phyloP scores from a whole-genome alignment of 2,329 filamentous ascomycete genomes.

The Sporothrix pseudoabietina region DNA sequence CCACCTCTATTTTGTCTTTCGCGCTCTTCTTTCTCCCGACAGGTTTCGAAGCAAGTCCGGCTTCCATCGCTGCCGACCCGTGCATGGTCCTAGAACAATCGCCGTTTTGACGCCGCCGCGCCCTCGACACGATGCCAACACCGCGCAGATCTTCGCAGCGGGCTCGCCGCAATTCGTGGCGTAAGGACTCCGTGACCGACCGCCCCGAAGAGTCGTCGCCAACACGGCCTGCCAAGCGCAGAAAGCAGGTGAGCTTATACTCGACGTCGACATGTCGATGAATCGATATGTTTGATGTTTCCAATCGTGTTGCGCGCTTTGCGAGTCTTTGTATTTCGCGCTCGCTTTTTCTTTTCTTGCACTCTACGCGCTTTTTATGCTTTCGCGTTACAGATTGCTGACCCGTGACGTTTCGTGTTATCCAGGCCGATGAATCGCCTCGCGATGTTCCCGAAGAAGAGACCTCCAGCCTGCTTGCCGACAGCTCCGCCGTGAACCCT shows the following conservation, averaged over 20 bases:
- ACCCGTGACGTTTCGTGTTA: conserved; percentile 11
- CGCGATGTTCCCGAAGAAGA: conserved; percentile 52
- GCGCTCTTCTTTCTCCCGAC: not conserved
- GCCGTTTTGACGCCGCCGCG: conserved; percentile 22
- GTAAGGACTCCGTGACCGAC: conserved; percentile 39
- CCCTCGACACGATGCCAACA: conserved; percentile 38
- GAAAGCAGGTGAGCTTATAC: conserved; percentile 57
- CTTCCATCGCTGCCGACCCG: conserved; percentile 6
- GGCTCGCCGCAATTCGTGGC: conserved; percentile 39
- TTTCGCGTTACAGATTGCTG: not conserved
- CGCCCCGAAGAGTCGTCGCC: conserved; percentile 57
- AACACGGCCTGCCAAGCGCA: conserved; percentile 63
- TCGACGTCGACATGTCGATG: not conserved
- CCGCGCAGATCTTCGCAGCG: conserved; percentile 42
- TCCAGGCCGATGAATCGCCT: conserved; percentile 48
- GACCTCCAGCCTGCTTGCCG: conserved; percentile 48
- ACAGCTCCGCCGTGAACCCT: conserved; percentile 45
- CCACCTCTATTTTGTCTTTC: not conserved
- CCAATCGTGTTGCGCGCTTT: not conserved
- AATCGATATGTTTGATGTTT: not conserved
- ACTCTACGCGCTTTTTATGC: conserved; percentile 14
- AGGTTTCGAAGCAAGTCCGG: not conserved
- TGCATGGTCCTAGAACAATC: conserved; percentile 22
- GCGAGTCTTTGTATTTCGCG: not conserved
- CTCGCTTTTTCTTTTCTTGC: not conserved